Percentiles rank a stretch among this genome's conserved stretches.
Conservation (phyloP, 306 rosid species). For the Malus sylvestris region DNA sequence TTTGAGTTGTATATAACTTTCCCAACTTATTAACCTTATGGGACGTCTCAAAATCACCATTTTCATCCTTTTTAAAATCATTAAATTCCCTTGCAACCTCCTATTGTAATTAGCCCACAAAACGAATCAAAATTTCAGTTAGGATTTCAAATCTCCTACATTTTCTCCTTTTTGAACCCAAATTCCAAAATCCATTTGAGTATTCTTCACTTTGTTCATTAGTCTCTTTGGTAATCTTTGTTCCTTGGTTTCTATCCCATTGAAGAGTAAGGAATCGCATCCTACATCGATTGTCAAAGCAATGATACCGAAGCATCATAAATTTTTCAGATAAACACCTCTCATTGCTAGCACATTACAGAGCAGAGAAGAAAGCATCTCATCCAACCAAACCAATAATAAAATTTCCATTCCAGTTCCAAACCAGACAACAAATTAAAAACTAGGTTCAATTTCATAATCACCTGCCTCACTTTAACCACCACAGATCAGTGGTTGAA, state of each 20-base stretch:
- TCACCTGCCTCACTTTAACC: not conserved
- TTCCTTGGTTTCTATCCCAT: not conserved
- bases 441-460: not conserved
- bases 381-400: not conserved
- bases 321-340: not conserved
- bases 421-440: not conserved
- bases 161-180: not conserved
- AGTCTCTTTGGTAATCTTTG: not conserved
- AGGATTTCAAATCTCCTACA: not conserved
- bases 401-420: not conserved
- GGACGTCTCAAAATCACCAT: no score
- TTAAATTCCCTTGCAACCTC: no score
- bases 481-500: constrained; percentile 26
- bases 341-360: not conserved
- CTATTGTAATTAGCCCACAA: no score
- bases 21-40: no score
- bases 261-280: not conserved
- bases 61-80: no score
- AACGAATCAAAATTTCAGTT: no score
- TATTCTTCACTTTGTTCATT: not conserved
- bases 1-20: no score
- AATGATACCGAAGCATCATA: not conserved
- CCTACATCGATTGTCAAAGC: not conserved
- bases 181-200: not conserved
- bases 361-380: not conserved